phyloP scores from a whole-genome alignment of 805 yeast genomes.

The Vanderwaltozyma tropicalis region DNA sequence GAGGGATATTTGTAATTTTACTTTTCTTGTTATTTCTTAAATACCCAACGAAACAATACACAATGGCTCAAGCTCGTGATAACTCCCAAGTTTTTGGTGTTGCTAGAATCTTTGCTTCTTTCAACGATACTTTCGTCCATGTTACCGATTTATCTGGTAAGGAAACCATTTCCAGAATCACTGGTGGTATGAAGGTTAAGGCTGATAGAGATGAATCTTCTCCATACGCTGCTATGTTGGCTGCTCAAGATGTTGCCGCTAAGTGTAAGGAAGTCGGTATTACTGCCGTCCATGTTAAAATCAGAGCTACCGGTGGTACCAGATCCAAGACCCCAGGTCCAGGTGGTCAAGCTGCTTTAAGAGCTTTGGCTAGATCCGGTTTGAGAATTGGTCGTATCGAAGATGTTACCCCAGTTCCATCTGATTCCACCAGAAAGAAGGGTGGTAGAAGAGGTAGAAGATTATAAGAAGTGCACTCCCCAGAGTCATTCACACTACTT shows the following conservation, averaged over 20 bases:
- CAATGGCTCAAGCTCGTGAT: slow-evolving; percentile 49
- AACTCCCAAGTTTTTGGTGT: slow-evolving; percentile 99
- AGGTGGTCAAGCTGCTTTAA: slow-evolving; percentile 98
- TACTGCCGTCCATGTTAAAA: slow-evolving; percentile 98
- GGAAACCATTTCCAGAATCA: slow-evolving; percentile 99
- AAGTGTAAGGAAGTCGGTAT: slow-evolving; percentile 99
- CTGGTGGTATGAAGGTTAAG: slow-evolving; percentile 99
- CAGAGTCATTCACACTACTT: no score
- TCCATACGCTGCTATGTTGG: slow-evolving; percentile 97
- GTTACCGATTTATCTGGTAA: slow-evolving; percentile 98
- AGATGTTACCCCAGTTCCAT: slow-evolving; percentile 99
- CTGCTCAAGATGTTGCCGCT: slow-evolving; percentile 99
- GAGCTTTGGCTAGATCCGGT: slow-evolving; percentile 99
- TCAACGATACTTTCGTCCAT: slow-evolving; percentile 99
- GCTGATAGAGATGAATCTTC: slow-evolving; percentile 99
- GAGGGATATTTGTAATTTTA: background rate
- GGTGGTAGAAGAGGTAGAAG: slow-evolving; percentile 99
- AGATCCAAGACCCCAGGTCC: slow-evolving; percentile 99
- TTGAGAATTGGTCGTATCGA: slow-evolving; percentile 99
- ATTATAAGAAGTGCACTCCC: no score
- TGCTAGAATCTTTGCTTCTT: slow-evolving; percentile 99
- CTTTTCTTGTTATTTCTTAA: no score
- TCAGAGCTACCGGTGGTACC: slow-evolving; percentile 99
- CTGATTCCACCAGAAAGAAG: slow-evolving; percentile 99
- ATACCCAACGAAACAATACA: background rate